Conservation (phyloP, 2,329 filamentous ascomycete genomes). For the Lachnellula subtilissima region DNA sequence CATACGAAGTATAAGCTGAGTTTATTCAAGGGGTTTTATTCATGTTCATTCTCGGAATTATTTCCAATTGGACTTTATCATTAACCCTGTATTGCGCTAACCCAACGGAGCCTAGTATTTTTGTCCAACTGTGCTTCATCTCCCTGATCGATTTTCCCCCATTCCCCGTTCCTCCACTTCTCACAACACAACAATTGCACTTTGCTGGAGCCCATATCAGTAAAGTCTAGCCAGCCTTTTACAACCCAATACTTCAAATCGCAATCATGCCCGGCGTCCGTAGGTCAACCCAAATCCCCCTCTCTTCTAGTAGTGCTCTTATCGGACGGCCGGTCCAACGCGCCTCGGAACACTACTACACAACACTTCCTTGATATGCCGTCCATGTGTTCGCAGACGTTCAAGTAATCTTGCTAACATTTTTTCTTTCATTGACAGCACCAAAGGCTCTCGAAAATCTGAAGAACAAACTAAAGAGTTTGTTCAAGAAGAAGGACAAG, state of each 20-base stretch:
- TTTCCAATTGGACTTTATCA: neutral
- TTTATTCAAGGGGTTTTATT: neutral
- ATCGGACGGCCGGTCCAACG: neutral
- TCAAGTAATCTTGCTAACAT: constrained; percentile 9
- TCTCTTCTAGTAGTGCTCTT: neutral
- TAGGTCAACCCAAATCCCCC: neutral
- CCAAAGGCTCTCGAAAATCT: constrained; percentile 27
- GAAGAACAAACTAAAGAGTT: constrained; percentile 30
- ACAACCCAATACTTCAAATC: neutral
- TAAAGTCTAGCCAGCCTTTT: neutral
- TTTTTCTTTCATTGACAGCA: constrained; percentile 17
- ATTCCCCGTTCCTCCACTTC: neutral
- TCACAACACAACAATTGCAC: neutral
- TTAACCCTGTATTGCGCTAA: neutral
- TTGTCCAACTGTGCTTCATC: neutral
- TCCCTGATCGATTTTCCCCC: neutral
- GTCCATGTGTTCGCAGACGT: neutral
- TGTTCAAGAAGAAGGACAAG: constrained; percentile 27
- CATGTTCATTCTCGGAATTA: neutral
- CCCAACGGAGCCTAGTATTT: neutral
- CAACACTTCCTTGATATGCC: neutral
- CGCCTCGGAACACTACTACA: neutral
- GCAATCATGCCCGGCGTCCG: neutral
- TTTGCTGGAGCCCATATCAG: neutral
- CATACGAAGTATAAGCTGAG: neutral